These are phyloP conservation scores for Fusarium armeniacum DNA, from an alignment of 2,329 filamentous ascomycete genomes.

Conservation along the genomic window DNA sequence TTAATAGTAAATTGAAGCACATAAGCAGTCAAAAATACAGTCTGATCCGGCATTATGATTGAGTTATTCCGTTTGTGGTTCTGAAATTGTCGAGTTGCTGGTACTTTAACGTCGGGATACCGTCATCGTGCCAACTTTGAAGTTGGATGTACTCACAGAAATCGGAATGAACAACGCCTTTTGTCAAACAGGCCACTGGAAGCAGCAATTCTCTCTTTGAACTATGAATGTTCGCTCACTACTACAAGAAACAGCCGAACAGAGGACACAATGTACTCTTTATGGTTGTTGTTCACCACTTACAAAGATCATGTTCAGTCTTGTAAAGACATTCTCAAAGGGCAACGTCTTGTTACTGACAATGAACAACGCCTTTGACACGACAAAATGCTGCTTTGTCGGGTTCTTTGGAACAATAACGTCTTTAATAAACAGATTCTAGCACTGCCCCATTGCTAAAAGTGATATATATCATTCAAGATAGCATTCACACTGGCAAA, in stretches of 20 bases:
- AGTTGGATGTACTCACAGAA: not conserved
- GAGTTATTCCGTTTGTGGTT: not conserved
- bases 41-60: not conserved
- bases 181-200: not conserved
- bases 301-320: not conserved
- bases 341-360: not conserved
- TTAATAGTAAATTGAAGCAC: constrained; percentile 1
- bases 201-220: not conserved
- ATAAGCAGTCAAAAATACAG: not conserved
- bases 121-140: not conserved
- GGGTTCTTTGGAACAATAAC: not conserved
- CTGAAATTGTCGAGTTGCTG: not conserved
- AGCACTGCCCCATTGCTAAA: not conserved
- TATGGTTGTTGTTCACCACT: not conserved
- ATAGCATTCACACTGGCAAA: not conserved
- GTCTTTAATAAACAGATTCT: not conserved
- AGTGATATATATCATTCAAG: not conserved
- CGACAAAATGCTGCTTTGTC: constrained; percentile 7
- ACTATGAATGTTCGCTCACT: rapidly evolving
- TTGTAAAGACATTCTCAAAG: not conserved
- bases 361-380: constrained; percentile 5
- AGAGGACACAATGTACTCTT: not conserved
- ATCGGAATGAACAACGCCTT: not conserved
- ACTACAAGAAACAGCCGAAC: not conserved
- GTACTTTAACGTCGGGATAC: too few relatives aligned